phyloP scores from a whole-genome alignment of 441 rosid species.

The Populus tomentosa region DNA sequence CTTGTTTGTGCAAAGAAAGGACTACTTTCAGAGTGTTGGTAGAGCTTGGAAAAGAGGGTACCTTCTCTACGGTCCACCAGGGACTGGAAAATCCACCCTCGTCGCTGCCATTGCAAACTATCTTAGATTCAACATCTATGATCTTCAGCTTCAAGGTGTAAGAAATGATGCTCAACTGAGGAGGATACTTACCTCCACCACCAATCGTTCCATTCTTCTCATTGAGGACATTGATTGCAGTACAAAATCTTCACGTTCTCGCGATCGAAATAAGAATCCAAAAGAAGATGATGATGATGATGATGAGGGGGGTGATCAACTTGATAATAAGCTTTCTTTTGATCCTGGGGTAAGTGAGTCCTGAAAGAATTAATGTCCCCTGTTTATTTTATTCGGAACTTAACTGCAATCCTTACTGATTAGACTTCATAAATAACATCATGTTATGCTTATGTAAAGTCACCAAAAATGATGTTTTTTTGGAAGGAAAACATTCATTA shows the following conservation, averaged over 20 bases:
- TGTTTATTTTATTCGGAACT: neutral
- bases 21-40: slow-evolving; percentile 44
- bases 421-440: neutral
- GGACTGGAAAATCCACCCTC: slow-evolving; percentile 49
- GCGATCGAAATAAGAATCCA: neutral
- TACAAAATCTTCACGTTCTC: slow-evolving; percentile 10
- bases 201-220: slow-evolving; percentile 36
- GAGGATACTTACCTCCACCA: slow-evolving; percentile 42
- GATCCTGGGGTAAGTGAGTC: slow-evolving; percentile 25
- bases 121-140: slow-evolving; percentile 48
- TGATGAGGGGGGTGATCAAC: neutral
- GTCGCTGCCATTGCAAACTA: slow-evolving; percentile 58
- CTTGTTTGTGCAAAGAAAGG: slow-evolving; percentile 36
- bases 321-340: slow-evolving; percentile 11
- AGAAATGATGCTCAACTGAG: slow-evolving; percentile 39
- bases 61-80: slow-evolving; percentile 54
- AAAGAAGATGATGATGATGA: neutral
- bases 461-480: no score
- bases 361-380: neutral
- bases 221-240: slow-evolving; percentile 38
- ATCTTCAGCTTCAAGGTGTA: slow-evolving; percentile 48
- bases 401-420: neutral
- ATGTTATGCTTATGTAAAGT: no score
- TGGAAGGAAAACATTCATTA: neutral
- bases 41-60: slow-evolving; percentile 60